Conservation (phyloP, 352 stramenopile genomes). For the Phytophthora tentaculata region DNA sequence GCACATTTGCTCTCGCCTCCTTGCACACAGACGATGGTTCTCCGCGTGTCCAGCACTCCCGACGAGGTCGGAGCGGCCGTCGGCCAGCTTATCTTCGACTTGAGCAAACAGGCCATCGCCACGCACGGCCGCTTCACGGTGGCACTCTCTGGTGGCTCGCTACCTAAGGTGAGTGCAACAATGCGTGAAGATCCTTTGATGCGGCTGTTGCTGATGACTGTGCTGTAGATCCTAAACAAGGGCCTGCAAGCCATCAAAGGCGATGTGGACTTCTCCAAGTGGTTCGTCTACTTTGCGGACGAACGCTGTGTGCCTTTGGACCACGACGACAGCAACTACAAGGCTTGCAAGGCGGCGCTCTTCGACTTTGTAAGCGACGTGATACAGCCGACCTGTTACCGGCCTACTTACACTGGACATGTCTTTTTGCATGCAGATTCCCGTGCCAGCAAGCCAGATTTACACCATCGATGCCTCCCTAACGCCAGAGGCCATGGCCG, state of each 20-base stretch:
- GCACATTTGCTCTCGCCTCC: slow-evolving; percentile 18
- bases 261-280: slow-evolving; percentile 94
- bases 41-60: slow-evolving; percentile 57
- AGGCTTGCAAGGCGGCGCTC: slow-evolving; percentile 90
- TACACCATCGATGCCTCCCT: slow-evolving; percentile 92
- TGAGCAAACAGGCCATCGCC: slow-evolving; percentile 71
- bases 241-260: slow-evolving; percentile 75
- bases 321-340: slow-evolving; percentile 96
- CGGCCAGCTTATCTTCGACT: slow-evolving; percentile 65
- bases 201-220: not conserved
- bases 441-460: slow-evolving; percentile 67
- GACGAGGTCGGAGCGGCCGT: slow-evolving; percentile 71
- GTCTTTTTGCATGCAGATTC: slow-evolving; percentile 22
- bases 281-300: slow-evolving; percentile 98
- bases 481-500: slow-evolving; percentile 64
- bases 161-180: slow-evolving; percentile 58
- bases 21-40: slow-evolving; percentile 39
- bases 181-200: not conserved
- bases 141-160: slow-evolving; percentile 87
- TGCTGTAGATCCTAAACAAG: slow-evolving; percentile 79
- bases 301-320: slow-evolving; percentile 95
- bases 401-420: slow-evolving; percentile 1
- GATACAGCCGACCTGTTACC: not conserved
- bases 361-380: slow-evolving; percentile 74
- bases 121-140: slow-evolving; percentile 75